These are phyloP conservation scores for Nephelium lappaceum DNA, from an alignment of 345 rosid species.

Conservation along the genomic window DNA sequence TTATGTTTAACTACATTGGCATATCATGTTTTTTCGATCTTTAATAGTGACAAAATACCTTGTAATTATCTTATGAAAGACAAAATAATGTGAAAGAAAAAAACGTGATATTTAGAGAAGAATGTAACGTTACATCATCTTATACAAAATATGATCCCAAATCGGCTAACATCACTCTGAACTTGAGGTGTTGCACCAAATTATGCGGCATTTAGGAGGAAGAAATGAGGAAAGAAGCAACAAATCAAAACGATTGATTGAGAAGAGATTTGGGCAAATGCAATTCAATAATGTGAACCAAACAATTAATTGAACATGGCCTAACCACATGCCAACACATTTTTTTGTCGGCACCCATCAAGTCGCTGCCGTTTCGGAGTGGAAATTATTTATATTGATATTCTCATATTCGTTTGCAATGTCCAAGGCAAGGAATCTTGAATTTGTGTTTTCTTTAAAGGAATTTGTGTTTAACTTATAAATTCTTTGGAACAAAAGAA, in stretches of 20 bases:
- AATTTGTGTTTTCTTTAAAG: too few relatives aligned
- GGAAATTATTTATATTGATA: not conserved
- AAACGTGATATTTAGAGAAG: too few relatives aligned
- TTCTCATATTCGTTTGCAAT: not conserved
- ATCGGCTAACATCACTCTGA: not conserved
- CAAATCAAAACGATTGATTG: not conserved
- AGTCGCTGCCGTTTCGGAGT: not conserved
- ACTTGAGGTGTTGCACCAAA: not conserved
- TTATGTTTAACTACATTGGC: too few relatives aligned
- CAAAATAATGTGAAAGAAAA: too few relatives aligned
- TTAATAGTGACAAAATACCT: too few relatives aligned
- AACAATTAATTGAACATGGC: not conserved
- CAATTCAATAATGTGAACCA: not conserved
- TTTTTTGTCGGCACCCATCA: not conserved
- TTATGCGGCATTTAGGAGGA: not conserved
- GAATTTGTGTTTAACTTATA: too few relatives aligned
- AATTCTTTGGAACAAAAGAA: not conserved
- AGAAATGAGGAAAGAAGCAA: not conserved
- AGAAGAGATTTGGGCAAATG: not conserved
- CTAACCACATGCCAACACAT: not conserved
- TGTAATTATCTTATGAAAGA: too few relatives aligned
- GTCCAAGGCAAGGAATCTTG: not conserved
- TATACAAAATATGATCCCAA: too few relatives aligned
- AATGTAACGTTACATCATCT: too few relatives aligned
- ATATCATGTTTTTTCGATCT: too few relatives aligned